A percentile compares a stretch with the other conserved stretches of the same genome.
Conservation (phyloP, 139 green algal genomes). For the Dunaliella primolecta region DNA sequence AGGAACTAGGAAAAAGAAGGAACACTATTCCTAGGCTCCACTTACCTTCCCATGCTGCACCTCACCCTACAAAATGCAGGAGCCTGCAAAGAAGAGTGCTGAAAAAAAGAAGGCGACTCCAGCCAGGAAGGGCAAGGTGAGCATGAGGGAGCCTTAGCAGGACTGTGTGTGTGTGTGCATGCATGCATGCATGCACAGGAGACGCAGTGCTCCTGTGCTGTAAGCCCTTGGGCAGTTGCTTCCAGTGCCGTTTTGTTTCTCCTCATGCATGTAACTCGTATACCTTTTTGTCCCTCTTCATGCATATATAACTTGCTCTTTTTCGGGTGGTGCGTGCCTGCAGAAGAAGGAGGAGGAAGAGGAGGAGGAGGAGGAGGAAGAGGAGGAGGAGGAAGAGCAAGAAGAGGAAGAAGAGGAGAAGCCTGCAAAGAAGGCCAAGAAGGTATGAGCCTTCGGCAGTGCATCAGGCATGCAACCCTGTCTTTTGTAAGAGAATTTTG, state of each 20-base stretch:
- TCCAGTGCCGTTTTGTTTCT: no score
- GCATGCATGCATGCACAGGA: not conserved
- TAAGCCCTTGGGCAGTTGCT: no score
- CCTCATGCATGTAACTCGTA: no score
- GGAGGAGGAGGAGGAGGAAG: conserved; percentile 14
- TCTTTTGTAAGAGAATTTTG: not conserved
- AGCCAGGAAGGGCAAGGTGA: not conserved
- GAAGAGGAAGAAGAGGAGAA: conserved; percentile 20
- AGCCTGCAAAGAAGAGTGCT: not conserved
- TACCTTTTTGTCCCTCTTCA: no score
- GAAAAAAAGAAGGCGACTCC: not conserved
- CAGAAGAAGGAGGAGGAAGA: conserved; percentile 27
- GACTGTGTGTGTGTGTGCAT: not conserved
- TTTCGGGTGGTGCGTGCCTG: no score
- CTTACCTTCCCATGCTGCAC: no score
- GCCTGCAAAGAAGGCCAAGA: conserved; percentile 5
- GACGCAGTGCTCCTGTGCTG: no score
- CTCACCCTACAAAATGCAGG: no score
- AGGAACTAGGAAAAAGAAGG: no score
- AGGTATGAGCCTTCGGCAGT: not conserved
- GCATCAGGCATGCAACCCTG: not conserved
- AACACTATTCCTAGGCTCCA: no score
- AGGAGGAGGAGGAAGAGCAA: not conserved
- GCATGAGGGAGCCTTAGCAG: not conserved
- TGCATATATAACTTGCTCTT: no score